Evolutionary conservation across 345 rosid species (phyloP).

Genomic region (Corymbia maculata): DNA sequence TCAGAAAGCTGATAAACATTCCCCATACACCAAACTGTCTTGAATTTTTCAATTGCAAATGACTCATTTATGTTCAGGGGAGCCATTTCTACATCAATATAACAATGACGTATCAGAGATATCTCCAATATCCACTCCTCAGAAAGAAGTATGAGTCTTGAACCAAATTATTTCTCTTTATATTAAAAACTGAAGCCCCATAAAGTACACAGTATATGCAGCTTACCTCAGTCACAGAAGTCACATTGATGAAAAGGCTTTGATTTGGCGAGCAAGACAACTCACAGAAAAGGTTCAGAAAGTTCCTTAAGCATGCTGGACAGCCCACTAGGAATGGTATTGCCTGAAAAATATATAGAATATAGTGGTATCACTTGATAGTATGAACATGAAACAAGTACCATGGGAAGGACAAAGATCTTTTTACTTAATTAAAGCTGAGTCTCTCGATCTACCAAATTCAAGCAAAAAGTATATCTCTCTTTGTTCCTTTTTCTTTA

Average conservation of each 20-base stretch:
- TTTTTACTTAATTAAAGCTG: not conserved
- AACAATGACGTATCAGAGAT: not conserved
- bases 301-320: slow-evolving; percentile 98
- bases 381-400: not conserved
- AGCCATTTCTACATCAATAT: not conserved
- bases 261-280: slow-evolving; percentile 91
- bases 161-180: not conserved
- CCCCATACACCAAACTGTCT: not conserved
- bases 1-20: not conserved
- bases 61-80: not conserved
- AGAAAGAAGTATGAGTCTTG: not conserved
- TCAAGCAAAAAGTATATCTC: not conserved
- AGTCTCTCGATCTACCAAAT: not conserved
- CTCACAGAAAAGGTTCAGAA: slow-evolving; percentile 89
- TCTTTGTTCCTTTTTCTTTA: not conserved
- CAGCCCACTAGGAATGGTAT: slow-evolving; percentile 95
- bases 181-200: not conserved
- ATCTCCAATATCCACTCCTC: not conserved
- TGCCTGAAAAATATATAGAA: slow-evolving; percentile 38
- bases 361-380: not conserved
- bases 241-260: slow-evolving; percentile 85
- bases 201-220: not conserved
- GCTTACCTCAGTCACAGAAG: slow-evolving; percentile 73
- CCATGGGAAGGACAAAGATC: not conserved
- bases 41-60: not conserved